Conservation (phyloP, 2,329 filamentous ascomycete genomes). For the Colletotrichum sp. region DNA sequence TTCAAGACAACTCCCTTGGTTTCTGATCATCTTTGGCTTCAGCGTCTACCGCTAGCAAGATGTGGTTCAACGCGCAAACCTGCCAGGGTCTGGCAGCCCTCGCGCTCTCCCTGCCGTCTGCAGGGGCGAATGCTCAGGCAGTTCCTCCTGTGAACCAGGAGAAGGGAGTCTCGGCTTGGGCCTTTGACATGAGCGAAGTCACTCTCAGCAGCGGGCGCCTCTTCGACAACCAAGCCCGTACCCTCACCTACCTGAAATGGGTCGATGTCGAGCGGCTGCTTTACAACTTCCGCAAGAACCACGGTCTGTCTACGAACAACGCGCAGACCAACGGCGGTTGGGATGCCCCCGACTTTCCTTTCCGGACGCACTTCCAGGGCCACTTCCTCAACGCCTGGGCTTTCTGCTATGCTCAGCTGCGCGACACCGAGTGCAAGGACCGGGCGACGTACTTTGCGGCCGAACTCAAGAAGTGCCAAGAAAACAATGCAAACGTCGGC, state of each 20-base stretch:
- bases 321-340: constrained; percentile 53
- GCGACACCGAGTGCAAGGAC: constrained; percentile 46
- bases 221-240: constrained; percentile 50
- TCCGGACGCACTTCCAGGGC: constrained; percentile 55
- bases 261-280: constrained; percentile 51
- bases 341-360: constrained; percentile 60
- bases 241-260: constrained; percentile 49
- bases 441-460: constrained; percentile 50
- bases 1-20: background rate
- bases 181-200: constrained; percentile 45
- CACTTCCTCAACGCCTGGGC: constrained; percentile 57
- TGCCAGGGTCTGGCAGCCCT: background rate
- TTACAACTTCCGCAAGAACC: constrained; percentile 53
- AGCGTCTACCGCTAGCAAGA: background rate
- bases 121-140: constrained; percentile 20
- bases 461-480: constrained; percentile 55
- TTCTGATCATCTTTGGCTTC: background rate
- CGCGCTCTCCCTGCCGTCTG: background rate
- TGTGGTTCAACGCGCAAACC: background rate
- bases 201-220: constrained; percentile 42
- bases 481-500: constrained; percentile 49
- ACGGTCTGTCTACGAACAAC: constrained; percentile 49
- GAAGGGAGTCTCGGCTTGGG: constrained; percentile 35
- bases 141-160: constrained; percentile 30
- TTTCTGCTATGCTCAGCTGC: constrained; percentile 49